Base-by-base conservation (phyloP, 352 stramenopile species). In the Thalassiosira livingstoniorum region DNA sequence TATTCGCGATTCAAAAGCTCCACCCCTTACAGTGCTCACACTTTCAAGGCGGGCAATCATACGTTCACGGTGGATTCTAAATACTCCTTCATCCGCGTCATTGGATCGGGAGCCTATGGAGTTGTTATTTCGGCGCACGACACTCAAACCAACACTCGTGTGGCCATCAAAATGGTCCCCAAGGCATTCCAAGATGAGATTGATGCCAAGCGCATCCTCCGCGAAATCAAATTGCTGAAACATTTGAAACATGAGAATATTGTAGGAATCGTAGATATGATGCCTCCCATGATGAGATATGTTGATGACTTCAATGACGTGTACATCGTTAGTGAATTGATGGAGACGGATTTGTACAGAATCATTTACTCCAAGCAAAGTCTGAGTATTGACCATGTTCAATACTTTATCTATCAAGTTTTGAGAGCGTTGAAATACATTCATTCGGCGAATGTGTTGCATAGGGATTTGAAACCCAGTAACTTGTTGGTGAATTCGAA, bases 201-300 rank as follows among this genome's bases (percentile, higher is more conserved):
- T 55, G 98, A 99, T 85, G 98, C 98, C 45, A 99, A 99, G 88
- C 96, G 98, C 57, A 99, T 99, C 75, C 89, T 99, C 55, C 93
- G 97, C 27, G 98, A 99, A 88, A 98, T 99, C 82, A 99, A 92
- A 91, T 96, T 96, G 1, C 82, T 97, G n/a, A 95, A 95, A 68
- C 90, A 96, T 81, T 90, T 97, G 23, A 87, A 90, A 42, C 93
- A 97, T 71, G 92, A 96, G 57, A 96, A 97, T 74, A 97, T 99
- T 73, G 98, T 99, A 53, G 95, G 94, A 62, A 97, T 99, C 82
- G 88, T 97, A 5, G 97, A 99, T 80, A 94, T 99, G 87, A 93
- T 98, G 88, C 95, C 96, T 25, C 97, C 97, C 2, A 90, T 92
- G 58, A 87, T 83, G 25, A 79, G 80, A 15, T 97, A 95, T 32